phyloP scores from a whole-genome alignment of 2,329 filamentous ascomycete species.

The Monosporascus sp. region DNA sequence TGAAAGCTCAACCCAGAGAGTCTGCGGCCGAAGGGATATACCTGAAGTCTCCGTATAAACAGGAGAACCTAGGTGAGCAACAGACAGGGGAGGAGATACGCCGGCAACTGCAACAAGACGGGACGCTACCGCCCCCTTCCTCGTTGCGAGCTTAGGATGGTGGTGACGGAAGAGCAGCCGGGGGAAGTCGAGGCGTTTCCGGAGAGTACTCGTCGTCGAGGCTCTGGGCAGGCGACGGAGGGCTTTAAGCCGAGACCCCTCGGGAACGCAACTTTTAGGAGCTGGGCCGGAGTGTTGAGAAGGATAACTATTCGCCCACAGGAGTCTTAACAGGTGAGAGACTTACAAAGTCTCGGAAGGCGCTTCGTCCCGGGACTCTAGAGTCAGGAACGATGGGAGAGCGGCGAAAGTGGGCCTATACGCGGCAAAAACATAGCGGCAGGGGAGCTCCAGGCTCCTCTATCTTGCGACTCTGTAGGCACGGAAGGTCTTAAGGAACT shows the following conservation, averaged over 20 bases:
- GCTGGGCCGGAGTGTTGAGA: neutral
- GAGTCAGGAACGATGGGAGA: neutral
- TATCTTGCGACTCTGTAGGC: neutral
- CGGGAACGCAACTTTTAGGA: neutral
- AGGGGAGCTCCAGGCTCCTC: neutral
- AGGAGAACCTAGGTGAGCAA: conserved; percentile 33
- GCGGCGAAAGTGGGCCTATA: neutral
- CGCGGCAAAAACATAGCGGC: neutral
- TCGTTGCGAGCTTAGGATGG: conserved; percentile 20
- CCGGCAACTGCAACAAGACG: conserved; percentile 43
- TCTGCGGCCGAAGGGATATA: conserved; percentile 20
- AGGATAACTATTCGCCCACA: neutral
- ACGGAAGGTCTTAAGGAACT: neutral
- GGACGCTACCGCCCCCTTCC: conserved; percentile 24
- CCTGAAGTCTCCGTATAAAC: conserved; percentile 28
- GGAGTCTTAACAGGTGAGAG: neutral
- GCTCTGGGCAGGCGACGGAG: neutral
- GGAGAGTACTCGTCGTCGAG: neutral
- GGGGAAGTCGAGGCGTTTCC: neutral
- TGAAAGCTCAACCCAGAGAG: conserved; percentile 18
- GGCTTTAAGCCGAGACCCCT: neutral
- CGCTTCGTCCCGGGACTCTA: neutral
- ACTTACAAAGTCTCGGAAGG: neutral
- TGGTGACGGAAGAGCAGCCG: neutral
- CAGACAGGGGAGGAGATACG: conserved; percentile 49